Percentiles rank a stretch among this genome's conserved stretches.
These are phyloP conservation scores for Ogataea populi-albae DNA, from an alignment of 805 yeast species.

Conservation along the genomic window DNA sequence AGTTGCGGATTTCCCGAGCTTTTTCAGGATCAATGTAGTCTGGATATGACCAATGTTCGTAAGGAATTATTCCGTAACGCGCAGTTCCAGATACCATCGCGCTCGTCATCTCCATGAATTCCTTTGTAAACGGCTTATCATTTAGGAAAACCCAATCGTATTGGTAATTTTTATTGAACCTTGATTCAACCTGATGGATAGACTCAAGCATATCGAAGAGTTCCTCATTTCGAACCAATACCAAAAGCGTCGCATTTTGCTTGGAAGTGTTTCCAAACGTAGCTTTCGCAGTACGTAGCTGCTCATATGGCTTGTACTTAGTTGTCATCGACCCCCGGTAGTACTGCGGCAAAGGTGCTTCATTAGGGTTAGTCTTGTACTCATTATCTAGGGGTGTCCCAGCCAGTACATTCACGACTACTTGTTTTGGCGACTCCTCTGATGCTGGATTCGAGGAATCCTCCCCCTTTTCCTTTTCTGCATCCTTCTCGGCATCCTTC, in stretches of 20 bases:
- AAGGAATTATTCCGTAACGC: constrained; percentile 45
- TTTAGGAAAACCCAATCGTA: constrained; percentile 51
- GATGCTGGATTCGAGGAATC: too few species aligned
- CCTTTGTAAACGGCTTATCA: constrained; percentile 43
- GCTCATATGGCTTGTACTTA: constrained; percentile 25
- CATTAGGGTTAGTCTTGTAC: constrained; percentile 16
- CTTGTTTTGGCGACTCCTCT: too few species aligned
- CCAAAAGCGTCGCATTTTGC: constrained; percentile 60
- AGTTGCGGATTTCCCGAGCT: constrained; percentile 37
- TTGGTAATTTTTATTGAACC: constrained; percentile 38
- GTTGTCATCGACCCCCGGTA: constrained; percentile 22
- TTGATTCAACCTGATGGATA: constrained; percentile 37
- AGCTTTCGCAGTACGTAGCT: constrained; percentile 18
- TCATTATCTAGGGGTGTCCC: constrained; percentile 22
- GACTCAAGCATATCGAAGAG: constrained; percentile 39
- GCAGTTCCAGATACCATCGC: constrained; percentile 43
- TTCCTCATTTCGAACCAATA: constrained; percentile 43
- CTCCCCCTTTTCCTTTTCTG: too few species aligned
- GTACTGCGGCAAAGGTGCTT: constrained; percentile 24
- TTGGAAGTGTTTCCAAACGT: constrained; percentile 23
- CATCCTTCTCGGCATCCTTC: too few species aligned
- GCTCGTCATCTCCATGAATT: constrained; percentile 39
- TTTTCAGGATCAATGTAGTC: constrained; percentile 39
- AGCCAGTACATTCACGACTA: constrained; percentile 10
- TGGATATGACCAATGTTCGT: constrained; percentile 54